Evolutionary conservation across 2,329 filamentous ascomycete species (phyloP).

Genomic region (Fusarium sororula): DNA sequence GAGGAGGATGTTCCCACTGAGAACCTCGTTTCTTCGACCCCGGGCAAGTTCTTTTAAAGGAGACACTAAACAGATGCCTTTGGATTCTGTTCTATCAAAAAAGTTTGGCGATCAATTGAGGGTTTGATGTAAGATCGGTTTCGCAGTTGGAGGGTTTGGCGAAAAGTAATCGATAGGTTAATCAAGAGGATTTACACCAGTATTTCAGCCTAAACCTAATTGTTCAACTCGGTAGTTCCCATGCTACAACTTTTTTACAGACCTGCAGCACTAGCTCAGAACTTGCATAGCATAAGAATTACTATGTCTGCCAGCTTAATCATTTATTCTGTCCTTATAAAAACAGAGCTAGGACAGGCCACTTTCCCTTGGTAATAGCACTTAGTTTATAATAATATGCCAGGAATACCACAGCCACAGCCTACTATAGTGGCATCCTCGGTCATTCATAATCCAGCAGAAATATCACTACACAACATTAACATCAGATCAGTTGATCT

Average conservation of each 20-base stretch:
- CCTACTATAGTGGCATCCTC: not conserved
- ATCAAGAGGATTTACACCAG: not conserved
- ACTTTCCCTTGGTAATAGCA: accelerated
- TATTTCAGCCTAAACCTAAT: not conserved
- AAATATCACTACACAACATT: not conserved
- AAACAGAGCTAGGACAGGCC: not conserved
- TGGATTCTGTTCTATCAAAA: conserved; percentile 3
- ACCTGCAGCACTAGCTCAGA: not conserved
- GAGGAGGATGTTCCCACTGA: conserved; percentile 44
- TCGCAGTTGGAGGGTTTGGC: not conserved
- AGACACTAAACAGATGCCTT: not conserved
- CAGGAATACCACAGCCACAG: not conserved
- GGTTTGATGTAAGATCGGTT: not conserved
- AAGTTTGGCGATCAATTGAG: not conserved
- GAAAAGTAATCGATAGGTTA: not conserved
- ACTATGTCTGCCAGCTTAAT: not conserved
- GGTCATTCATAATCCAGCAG: too few relatives aligned
- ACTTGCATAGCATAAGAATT: not conserved
- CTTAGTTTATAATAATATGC: not conserved
- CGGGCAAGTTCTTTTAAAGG: conserved; percentile 64
- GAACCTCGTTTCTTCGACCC: conserved; percentile 45
- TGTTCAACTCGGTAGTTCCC: not conserved
- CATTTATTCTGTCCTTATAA: not conserved
- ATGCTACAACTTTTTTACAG: not conserved
- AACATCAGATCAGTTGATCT: not conserved